Evolutionary conservation across 2,329 filamentous ascomycete genomes (phyloP), one percentile per base, ranked within the genome.

Genomic region (Hypoxylon sp.): DNA sequence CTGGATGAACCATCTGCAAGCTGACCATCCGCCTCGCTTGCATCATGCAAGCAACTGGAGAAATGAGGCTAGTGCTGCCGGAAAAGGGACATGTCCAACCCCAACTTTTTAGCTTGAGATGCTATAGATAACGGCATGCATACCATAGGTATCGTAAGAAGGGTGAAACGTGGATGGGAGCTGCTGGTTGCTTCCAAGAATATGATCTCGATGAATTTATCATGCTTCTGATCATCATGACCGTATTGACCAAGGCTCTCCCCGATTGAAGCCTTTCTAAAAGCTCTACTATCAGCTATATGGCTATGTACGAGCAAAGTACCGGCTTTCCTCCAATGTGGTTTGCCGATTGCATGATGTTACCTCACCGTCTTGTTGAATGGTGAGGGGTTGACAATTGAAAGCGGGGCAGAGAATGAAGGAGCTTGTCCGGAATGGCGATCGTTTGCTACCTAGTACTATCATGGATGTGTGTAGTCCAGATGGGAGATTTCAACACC

Each of bases 41-140:
- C 59, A 65, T 67, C 51, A 73, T 72, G 70, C 70, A 70, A 49
- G 61, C 68, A 40, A 67, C 63, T 68, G 68, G 71, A 68, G 68
- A 58, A 71, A 51, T 61, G 67, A 73, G 65, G 70, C 71, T 71
- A 70, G 61, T 70, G 62, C 48, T 69, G 57, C 65, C 55, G 53
- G 57, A 65, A 67, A 61, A 65, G 42, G 61, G 54, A 59, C 54
- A 62, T 54, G 51, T 49, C 32, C 30, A 65, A 61, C 57, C 66
- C 65, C 63, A 58, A 64, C 60, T 40, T 56, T 59, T 46, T 53
- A 40, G 24, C 36, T 56, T 22, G 28, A 28, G 54, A 50, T 59
- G 55, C 33, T 48, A 59, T 60, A 59, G 52, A 66, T 67, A 49
- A 53, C 42, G 46, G 44, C 48, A 8, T 28, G 20, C 28, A 20